Evolutionary conservation across 73 alveolate genomes (phyloP).

Genomic region (Paramecium sexaurelia): DNA sequence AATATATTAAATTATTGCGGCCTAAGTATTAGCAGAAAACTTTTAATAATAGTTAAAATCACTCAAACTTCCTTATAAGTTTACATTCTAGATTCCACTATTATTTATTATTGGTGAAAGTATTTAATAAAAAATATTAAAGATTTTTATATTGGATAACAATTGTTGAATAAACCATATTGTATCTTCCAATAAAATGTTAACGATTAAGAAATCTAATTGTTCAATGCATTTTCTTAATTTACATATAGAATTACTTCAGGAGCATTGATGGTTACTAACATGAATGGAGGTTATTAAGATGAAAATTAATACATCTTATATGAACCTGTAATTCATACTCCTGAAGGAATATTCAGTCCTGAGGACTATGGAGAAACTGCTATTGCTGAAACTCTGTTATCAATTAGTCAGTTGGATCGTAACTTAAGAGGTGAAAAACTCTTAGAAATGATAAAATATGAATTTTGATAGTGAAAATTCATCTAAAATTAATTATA

Average conservation of each 20-base stretch:
- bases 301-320: not conserved
- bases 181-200: not conserved
- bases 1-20: not conserved
- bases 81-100: not conserved
- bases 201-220: not conserved
- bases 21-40: not conserved
- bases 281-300: not conserved
- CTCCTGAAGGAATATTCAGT: not conserved
- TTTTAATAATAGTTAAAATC: not conserved
- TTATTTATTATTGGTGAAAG: not conserved
- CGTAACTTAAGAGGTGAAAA: no score
- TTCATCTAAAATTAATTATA: no score
- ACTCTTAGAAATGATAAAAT: no score
- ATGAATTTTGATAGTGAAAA: no score
- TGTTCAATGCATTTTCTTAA: conserved; percentile 8
- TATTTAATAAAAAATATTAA: not conserved
- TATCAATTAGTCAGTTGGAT: no score
- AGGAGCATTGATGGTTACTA: not conserved
- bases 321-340: not conserved
- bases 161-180: not conserved
- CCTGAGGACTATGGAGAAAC: not conserved
- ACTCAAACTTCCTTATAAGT: not conserved
- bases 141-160: not conserved
- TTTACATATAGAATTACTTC: not conserved
- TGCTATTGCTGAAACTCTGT: no score